Base-by-base conservation (phyloP, 2,329 filamentous ascomycete genomes). In the Epichloe festucae region DNA sequence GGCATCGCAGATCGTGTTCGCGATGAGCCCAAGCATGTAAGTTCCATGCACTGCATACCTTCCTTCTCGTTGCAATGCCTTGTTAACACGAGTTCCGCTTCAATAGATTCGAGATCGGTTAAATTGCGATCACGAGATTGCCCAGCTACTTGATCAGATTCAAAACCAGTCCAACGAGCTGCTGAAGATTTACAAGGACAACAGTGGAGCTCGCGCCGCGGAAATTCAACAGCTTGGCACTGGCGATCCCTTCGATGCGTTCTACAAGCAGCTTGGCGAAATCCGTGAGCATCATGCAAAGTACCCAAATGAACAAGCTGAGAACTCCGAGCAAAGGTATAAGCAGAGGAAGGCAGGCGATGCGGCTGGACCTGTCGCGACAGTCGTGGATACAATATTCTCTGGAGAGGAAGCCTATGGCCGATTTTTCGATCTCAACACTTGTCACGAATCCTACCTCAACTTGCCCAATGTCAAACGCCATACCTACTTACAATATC, bases 331-430 rank as follows among this genome's bases (percentile, higher is more conserved):
- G 70, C 81, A 85, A 59, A 87, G 90, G 38, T 98, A 98, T 73
- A 89, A 89, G 66, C 77, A 70, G 45, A 77, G 82, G 63, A 79
- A 77, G 53, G 72, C 76, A 42, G 77, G 76, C 12, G 81, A 82
- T 43, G 83, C 85, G 57, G 79, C 81, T 48, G 80, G 85, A 46
- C 72, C 76, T 1, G 67, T 79, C 52, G 75, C 78, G 4, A 81
- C 79, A 43, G 81, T 90, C 49, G 84, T 96, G 46, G 91, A 97
- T 63, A 82, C 81, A 53, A 85, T 97, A 73, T 98, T 98, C 68
- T 95, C 89, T 0, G 93, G 93, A 55, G 94, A 98, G 68, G 93
- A 98, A 67, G 85, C 85, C 0, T 96, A 86, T 62, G 93, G 93
- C 43, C 85, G 89, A 59, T 98, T 88, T 68, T 87, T 98, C 62